Percentiles rank a stretch among this genome's conserved stretches.
Evolutionary conservation across 345 rosid genomes (phyloP).

Genomic region (Ailanthus altissimus): DNA sequence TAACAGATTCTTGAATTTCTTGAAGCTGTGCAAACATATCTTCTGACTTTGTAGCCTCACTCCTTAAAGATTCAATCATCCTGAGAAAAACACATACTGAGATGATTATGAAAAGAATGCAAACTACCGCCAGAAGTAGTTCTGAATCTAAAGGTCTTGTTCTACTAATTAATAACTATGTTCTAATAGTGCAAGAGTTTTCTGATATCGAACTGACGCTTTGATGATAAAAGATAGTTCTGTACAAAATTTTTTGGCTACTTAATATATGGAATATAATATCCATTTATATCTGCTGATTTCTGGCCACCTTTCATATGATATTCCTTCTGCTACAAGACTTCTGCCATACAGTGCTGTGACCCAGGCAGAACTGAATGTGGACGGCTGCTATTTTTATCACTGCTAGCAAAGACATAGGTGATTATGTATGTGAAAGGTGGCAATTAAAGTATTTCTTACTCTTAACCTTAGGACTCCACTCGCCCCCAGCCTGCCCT

Average conservation of each 20-base stretch:
- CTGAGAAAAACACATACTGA: slow-evolving; percentile 40
- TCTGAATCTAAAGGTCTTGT: not conserved
- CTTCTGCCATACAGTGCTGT: not conserved
- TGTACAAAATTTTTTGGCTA: not conserved
- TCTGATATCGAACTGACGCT: not conserved
- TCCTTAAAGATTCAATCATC: slow-evolving; percentile 76
- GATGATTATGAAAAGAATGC: slow-evolving; percentile 11
- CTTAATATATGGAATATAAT: not conserved
- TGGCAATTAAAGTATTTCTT: not conserved
- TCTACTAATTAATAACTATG: not conserved
- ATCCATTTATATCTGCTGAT: not conserved
- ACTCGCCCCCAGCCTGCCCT: not conserved
- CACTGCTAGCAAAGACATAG: not conserved
- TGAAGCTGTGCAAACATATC: slow-evolving; percentile 75
- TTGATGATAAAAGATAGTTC: not conserved
- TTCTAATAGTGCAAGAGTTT: not conserved
- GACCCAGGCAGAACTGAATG: not conserved
- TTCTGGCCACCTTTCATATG: not conserved
- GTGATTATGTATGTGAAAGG: not conserved
- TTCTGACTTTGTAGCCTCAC: slow-evolving; percentile 78
- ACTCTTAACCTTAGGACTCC: not conserved
- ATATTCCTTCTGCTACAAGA: not conserved
- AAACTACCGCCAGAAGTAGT: slow-evolving; percentile 3
- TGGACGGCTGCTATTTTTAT: not conserved
- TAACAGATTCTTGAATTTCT: slow-evolving; percentile 85